Evolutionary conservation across 768 basidiomycete genomes (phyloP).

Genomic region (Termitomyces sp.): DNA sequence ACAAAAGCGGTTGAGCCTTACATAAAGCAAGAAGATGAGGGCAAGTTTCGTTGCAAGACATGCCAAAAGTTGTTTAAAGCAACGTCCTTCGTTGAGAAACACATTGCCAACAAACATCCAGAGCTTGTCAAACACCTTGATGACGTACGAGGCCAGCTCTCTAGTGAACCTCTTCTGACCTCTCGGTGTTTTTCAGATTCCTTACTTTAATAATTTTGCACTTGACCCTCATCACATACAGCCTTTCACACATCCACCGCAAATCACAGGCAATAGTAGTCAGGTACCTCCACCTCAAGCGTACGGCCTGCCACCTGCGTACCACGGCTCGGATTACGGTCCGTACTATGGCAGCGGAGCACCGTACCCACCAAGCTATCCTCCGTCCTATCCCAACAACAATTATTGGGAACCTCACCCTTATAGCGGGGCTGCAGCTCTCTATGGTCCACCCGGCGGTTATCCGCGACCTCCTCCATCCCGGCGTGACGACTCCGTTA

Average conservation of each 20-base stretch:
- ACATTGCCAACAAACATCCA: constrained; percentile 91
- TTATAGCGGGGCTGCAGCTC: constrained; percentile 30
- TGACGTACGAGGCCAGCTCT: constrained; percentile 50
- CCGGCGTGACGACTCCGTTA: constrained; percentile 55
- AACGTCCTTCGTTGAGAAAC: constrained; percentile 95
- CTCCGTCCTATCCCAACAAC: constrained; percentile 32
- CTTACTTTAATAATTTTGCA: constrained; percentile 94
- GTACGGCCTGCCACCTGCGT: constrained; percentile 61
- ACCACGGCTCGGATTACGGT: constrained; percentile 30
- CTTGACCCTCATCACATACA: constrained; percentile 93
- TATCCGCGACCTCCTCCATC: constrained; percentile 33
- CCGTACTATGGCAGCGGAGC: constrained; percentile 25
- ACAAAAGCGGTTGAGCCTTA: constrained; percentile 70
- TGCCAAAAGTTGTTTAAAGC: constrained; percentile 99
- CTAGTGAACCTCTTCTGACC: constrained; percentile 7
- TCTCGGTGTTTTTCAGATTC: constrained; percentile 43
- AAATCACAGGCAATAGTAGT: constrained; percentile 52
- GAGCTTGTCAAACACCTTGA: constrained; percentile 81
- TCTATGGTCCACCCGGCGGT: constrained; percentile 29
- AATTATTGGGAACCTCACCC: constrained; percentile 38
- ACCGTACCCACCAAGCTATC: constrained; percentile 34
- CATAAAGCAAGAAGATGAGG: constrained; percentile 95
- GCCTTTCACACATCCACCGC: constrained; percentile 76
- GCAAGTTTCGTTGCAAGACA: constrained; percentile 93
- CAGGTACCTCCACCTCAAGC: constrained; percentile 81